A percentile compares a stretch with the other conserved stretches of the same genome.
phyloP scores from a whole-genome alignment of 805 yeast species.

The Cyberlindnera xishuangbannaensis region DNA sequence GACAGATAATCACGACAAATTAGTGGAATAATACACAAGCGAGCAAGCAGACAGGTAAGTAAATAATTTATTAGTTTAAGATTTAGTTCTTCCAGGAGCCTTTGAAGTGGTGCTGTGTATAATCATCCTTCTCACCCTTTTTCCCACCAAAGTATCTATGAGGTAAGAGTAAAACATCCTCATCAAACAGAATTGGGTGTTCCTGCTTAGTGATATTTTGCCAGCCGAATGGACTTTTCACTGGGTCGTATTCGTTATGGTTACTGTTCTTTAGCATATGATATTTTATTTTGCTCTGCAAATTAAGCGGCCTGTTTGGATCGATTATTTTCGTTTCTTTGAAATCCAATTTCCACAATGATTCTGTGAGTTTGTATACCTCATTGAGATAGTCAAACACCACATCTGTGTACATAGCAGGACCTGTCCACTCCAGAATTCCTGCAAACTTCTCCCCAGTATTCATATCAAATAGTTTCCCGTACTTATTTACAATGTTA shows the following conservation, averaged over 20 bases:
- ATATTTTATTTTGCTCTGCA: conserved; percentile 6
- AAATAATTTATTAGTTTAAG: too few species aligned
- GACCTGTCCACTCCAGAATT: conserved; percentile 48
- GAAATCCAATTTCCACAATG: conserved; percentile 6
- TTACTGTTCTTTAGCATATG: conserved; percentile 5
- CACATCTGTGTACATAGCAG: conserved; percentile 44
- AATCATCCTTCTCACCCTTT: conserved; percentile 36
- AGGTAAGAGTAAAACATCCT: conserved; percentile 67
- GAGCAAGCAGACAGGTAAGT: too few species aligned
- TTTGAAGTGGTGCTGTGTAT: conserved; percentile 52
- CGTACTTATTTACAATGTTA: conserved; percentile 17
- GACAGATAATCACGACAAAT: too few species aligned
- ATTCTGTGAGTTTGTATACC: conserved; percentile 5
- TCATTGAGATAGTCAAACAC: conserved; percentile 31
- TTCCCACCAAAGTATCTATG: conserved; percentile 59
- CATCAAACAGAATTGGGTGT: conserved; percentile 28
- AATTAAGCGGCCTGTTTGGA: conserved; percentile 12
- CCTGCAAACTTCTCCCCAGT: conserved; percentile 55
- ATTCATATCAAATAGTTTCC: conserved; percentile 31
- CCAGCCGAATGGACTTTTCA: conserved; percentile 12
- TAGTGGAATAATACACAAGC: too few species aligned
- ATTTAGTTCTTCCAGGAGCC: conserved; percentile 49
- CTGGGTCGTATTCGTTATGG: conserved; percentile 12
- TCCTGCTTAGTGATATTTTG: conserved; percentile 15
- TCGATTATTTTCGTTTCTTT: conserved; percentile 9